Conservation (phyloP, 768 basidiomycete species). For the Xerocomus brunneocitrinus region DNA sequence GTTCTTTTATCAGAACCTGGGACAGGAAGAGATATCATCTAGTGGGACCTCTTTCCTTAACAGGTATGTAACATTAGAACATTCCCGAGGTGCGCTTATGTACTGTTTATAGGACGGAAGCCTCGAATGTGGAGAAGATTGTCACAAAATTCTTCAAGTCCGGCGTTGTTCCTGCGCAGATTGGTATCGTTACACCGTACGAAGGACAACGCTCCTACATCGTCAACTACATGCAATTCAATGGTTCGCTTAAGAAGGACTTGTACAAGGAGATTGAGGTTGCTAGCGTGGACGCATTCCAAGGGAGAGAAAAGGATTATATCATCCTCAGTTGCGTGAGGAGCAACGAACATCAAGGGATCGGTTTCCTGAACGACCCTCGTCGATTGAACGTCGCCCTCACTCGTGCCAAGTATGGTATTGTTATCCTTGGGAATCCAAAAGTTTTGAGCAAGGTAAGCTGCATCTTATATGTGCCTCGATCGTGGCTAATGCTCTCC, state of each 20-base stretch:
- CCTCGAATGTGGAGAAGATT: slow-evolving; percentile 99
- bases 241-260: slow-evolving; percentile 98
- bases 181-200: slow-evolving; percentile 98
- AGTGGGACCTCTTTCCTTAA: slow-evolving; percentile 99
- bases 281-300: slow-evolving; percentile 98
- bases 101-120: slow-evolving; percentile 70
- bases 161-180: slow-evolving; percentile 91
- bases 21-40: slow-evolving; percentile 97
- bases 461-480: slow-evolving; percentile 1
- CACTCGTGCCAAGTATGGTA: slow-evolving; percentile 95
- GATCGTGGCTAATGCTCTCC: slow-evolving; percentile 3
- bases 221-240: slow-evolving; percentile 99
- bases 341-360: slow-evolving; percentile 99
- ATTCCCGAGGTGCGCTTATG: slow-evolving; percentile 2
- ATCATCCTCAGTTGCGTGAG: slow-evolving; percentile 97
- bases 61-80: slow-evolving; percentile 41
- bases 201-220: slow-evolving; percentile 98
- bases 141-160: slow-evolving; percentile 99
- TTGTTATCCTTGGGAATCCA: slow-evolving; percentile 99
- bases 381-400: slow-evolving; percentile 94
- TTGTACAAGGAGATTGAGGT: slow-evolving; percentile 99
- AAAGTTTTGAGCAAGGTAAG: slow-evolving; percentile 97
- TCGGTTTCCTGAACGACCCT: slow-evolving; percentile 98
- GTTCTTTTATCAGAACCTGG: slow-evolving; percentile 99
- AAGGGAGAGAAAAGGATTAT: slow-evolving; percentile 99